These are phyloP conservation scores for Thoreauomyces humboldtii DNA, from an alignment of 192 early-diverging fungal species.

Conservation along the genomic window DNA sequence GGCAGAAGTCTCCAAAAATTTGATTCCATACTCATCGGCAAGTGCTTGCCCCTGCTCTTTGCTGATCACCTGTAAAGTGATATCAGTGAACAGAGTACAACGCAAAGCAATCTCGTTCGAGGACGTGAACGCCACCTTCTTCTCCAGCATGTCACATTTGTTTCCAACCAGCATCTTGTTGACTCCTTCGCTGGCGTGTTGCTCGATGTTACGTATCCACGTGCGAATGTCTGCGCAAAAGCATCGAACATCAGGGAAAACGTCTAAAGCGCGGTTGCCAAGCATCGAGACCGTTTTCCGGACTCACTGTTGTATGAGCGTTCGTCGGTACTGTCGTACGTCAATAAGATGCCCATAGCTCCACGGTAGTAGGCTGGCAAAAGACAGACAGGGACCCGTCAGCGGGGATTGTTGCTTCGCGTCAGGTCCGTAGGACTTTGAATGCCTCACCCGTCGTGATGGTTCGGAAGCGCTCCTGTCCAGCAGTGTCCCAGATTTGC, in stretches of 20 bases:
- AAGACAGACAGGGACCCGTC: background rate
- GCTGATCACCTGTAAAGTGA: slow-evolving; percentile 84
- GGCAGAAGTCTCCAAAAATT: slow-evolving; percentile 96
- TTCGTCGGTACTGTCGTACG: slow-evolving; percentile 99
- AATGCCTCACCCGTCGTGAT: slow-evolving; percentile 81
- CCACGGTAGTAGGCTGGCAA: slow-evolving; percentile 92
- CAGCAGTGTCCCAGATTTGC: slow-evolving; percentile 99
- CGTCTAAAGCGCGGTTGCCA: no score
- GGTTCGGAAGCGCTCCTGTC: slow-evolving; percentile 98
- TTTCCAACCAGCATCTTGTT: slow-evolving; percentile 99
- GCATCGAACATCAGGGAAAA: no score
- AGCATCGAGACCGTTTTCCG: no score
- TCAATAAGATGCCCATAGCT: slow-evolving; percentile 97
- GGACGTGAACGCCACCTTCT: no score
- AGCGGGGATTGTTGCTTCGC: background rate
- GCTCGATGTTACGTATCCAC: slow-evolving; percentile 99
- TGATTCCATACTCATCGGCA: slow-evolving; percentile 90
- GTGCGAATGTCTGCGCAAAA: slow-evolving; percentile 98
- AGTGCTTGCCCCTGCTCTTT: slow-evolving; percentile 95
- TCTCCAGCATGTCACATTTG: slow-evolving; percentile 98
- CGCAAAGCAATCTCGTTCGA: no score
- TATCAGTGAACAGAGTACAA: no score
- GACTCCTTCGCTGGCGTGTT: slow-evolving; percentile 97
- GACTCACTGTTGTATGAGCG: slow-evolving; percentile 90
- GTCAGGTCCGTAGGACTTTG: background rate